Evolutionary conservation across 768 basidiomycete species (phyloP), one percentile per base, ranked within the genome.

Genomic region (Rhizopogon vulgaris): DNA sequence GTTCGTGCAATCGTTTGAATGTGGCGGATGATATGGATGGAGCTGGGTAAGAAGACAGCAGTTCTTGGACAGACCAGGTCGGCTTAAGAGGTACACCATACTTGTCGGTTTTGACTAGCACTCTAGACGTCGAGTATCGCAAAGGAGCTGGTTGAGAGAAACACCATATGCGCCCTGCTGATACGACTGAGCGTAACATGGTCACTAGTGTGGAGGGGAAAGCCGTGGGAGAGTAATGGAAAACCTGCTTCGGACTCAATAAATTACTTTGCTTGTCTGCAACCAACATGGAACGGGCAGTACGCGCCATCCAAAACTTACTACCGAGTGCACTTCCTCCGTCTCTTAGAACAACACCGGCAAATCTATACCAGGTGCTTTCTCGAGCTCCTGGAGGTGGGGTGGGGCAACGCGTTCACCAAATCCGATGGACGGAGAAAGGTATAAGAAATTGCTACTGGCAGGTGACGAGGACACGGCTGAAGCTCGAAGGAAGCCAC

Each of bases 1-100:
- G 76, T 37, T 82, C 71, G 60, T 92, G 83, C 3, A 92, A 76
- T 43, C 74, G 83, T 34, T 72, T 73, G 49, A 93, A 71, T 1
- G 81, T 85, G 22, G 68, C 58, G 6, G 80, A 61, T 6, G 82
- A 73, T 43, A 92, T 72, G 2, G 71, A 72, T 15, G 88, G 88
- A 11, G 74, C 78, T 3, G 87, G 82, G 61, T 90, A 92, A 4
- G 88, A 90, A 6, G 86, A 84, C 6, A 92, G 69, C 8, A 92
- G 76, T 43, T 84, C 71, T 59, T 83, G 76, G 42, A 93, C 84
- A 49, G 90, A 92, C 90, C 90, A 92, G 0, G 85, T 84, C 18
- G 90, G 84, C 41, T 69, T 66, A 0, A 73, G 52, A 5, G 90
- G 90, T 51, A 91, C 79, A 15, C 83, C 84, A 51, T 71, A 79